Conservation (phyloP, 768 basidiomycete species). For the Russula sp. region DNA sequence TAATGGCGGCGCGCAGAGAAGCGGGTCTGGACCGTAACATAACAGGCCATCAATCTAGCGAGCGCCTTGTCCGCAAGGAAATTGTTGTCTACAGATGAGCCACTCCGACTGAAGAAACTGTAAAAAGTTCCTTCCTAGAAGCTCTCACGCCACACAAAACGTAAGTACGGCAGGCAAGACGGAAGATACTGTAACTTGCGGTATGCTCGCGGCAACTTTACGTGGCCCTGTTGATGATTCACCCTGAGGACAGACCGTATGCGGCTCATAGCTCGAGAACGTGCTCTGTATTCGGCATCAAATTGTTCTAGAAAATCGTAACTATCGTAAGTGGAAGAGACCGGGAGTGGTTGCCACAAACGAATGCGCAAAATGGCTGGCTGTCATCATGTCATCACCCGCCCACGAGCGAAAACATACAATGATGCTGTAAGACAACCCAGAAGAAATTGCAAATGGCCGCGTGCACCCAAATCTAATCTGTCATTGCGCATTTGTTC, state of each 20-base stretch:
- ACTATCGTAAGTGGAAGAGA: conserved; percentile 10
- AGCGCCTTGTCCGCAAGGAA: conserved; percentile 9
- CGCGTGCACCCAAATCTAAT: conserved; percentile 1
- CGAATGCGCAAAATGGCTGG: neutral
- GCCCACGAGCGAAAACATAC: neutral
- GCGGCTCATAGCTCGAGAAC: neutral
- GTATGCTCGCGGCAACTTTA: conserved; percentile 12
- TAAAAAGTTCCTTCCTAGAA: conserved; percentile 17
- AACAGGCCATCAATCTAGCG: neutral
- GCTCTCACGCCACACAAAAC: conserved; percentile 25
- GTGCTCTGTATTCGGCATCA: neutral
- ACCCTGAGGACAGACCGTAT: neutral
- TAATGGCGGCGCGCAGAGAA: conserved; percentile 1
- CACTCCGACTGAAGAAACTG: conserved; percentile 1
- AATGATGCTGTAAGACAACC: neutral
- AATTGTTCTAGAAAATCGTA: neutral
- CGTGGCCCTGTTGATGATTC: conserved; percentile 6
- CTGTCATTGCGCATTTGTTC: neutral
- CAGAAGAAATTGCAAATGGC: neutral
- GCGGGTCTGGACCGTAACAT: neutral
- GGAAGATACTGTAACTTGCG: conserved; percentile 1
- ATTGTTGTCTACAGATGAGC: neutral
- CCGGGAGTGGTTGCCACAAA: neutral
- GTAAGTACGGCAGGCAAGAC: conserved; percentile 17
- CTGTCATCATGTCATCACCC: neutral